Evolutionary conservation across 2,329 filamentous ascomycete species (phyloP).

Genomic region (Aspergillus piperis): DNA sequence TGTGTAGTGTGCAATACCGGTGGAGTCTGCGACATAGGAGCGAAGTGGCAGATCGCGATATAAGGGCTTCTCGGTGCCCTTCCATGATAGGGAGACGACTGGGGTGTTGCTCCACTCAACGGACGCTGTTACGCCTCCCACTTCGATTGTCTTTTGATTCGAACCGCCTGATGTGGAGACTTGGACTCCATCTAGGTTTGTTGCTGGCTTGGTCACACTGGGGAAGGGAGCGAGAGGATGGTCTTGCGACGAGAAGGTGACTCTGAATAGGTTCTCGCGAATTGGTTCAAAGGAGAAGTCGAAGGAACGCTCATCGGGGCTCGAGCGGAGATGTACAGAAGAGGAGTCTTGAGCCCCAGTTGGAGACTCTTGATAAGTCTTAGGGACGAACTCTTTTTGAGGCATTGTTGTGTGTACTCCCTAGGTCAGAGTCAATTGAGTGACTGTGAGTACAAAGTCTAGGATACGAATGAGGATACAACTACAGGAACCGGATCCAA

Average conservation of each 20-base stretch:
- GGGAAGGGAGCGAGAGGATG: slow-evolving; percentile 68
- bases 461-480: not conserved
- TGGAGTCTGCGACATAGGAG: slow-evolving; percentile 64
- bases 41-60: slow-evolving; percentile 65
- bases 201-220: slow-evolving; percentile 53
- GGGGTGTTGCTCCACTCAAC: slow-evolving; percentile 63
- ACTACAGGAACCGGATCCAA: not conserved
- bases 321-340: slow-evolving; percentile 47
- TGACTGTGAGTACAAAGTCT: not conserved
- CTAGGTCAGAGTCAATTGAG: not conserved
- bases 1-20: slow-evolving; percentile 66
- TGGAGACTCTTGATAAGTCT: slow-evolving; percentile 37
- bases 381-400: slow-evolving; percentile 50
- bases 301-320: slow-evolving; percentile 45
- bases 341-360: slow-evolving; percentile 24
- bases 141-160: slow-evolving; percentile 47
- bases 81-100: slow-evolving; percentile 58
- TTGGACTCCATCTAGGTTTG: slow-evolving; percentile 37
- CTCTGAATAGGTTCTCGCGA: slow-evolving; percentile 65
- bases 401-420: slow-evolving; percentile 40
- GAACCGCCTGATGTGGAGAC: slow-evolving; percentile 34
- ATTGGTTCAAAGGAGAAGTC: slow-evolving; percentile 66
- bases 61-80: slow-evolving; percentile 54
- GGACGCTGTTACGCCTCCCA: slow-evolving; percentile 54
- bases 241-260: slow-evolving; percentile 63